Conservation (phyloP, 148 eudicot genomes). For the Spergularia marina region DNA sequence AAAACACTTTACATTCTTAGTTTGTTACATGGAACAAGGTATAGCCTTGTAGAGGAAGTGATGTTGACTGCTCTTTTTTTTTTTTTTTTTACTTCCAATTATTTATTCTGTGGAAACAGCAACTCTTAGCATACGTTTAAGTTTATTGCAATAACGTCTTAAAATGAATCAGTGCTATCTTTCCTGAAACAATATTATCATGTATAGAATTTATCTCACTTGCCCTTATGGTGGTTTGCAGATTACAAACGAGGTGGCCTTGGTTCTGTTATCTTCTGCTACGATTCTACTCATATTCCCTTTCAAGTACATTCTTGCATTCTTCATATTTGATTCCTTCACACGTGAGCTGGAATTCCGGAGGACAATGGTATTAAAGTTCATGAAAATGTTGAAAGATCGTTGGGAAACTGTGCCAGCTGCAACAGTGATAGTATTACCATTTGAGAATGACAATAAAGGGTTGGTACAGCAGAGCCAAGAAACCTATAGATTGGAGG, state of each 20-base stretch:
- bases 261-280: slow-evolving; percentile 60
- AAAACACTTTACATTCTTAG: background rate
- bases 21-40: background rate
- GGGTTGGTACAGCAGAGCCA: slow-evolving; percentile 26
- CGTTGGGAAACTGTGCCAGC: slow-evolving; percentile 92
- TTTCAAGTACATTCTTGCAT: slow-evolving; percentile 66
- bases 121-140: background rate
- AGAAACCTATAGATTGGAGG: slow-evolving; percentile 19
- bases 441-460: slow-evolving; percentile 51
- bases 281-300: slow-evolving; percentile 63
- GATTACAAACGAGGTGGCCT: slow-evolving; percentile 79
- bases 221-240: slow-evolving; percentile 29
- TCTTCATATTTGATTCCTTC: slow-evolving; percentile 65
- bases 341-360: slow-evolving; percentile 78
- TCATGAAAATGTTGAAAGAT: slow-evolving; percentile 65
- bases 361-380: slow-evolving; percentile 57
- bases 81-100: background rate
- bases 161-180: background rate
- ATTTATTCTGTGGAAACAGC: background rate
- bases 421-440: slow-evolving; percentile 70
- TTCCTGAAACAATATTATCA: background rate
- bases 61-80: background rate
- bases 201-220: background rate
- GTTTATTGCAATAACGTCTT: background rate
- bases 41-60: background rate